These are phyloP conservation scores for Chenopodium quinoa DNA, from an alignment of 148 eudicot genomes.

Conservation along the genomic window DNA sequence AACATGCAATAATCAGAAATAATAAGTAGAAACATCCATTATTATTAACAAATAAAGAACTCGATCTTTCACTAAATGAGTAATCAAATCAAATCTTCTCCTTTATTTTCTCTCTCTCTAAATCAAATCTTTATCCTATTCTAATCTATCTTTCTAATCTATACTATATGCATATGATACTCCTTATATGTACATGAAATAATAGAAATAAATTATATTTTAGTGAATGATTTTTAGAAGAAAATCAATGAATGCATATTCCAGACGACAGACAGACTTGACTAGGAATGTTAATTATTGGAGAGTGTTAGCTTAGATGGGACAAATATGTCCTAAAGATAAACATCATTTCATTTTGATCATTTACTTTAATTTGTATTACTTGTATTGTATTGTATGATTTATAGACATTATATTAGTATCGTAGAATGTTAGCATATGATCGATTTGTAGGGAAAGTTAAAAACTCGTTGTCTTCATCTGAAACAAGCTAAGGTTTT, in stretches of 20 bases:
- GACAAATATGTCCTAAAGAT: conserved; percentile 10
- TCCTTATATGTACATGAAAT: too few relatives aligned
- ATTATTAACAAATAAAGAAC: too few relatives aligned
- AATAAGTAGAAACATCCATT: background rate
- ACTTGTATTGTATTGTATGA: background rate
- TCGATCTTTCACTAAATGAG: background rate
- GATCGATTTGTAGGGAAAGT: background rate
- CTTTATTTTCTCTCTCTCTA: background rate
- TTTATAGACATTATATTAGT: too few relatives aligned
- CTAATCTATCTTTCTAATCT: background rate
- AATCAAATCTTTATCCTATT: background rate
- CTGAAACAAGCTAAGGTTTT: too few relatives aligned
- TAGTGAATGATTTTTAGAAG: background rate
- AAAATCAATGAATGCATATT: background rate
- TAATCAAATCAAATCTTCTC: background rate
- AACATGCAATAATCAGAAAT: background rate
- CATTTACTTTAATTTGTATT: background rate
- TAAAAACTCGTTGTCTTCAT: too few relatives aligned
- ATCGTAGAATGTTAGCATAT: background rate
- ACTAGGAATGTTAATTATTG: conserved; percentile 1
- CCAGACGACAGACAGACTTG: background rate
- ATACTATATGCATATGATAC: too few relatives aligned
- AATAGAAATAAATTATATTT: background rate
- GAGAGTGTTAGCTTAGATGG: conserved; percentile 3
- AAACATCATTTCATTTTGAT: background rate